These are phyloP conservation scores for Apiotrichum sp. DNA, from an alignment of 1,284 basidiomycete genomes.

Conservation along the genomic window DNA sequence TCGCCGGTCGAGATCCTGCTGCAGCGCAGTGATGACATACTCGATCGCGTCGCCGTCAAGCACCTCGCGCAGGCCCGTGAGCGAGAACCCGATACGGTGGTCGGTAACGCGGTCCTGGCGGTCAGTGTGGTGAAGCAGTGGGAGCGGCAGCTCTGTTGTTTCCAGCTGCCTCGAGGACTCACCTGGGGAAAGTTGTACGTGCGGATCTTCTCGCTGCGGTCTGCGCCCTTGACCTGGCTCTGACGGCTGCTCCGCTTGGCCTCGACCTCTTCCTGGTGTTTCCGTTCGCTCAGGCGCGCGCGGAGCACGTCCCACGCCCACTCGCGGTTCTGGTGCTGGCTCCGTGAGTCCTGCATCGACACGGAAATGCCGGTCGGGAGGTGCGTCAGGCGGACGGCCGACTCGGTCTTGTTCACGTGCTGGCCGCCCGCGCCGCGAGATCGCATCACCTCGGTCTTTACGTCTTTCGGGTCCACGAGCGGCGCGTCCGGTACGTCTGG, in stretches of 20 bases:
- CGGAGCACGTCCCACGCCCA: conserved; percentile 81
- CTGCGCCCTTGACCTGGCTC: conserved; percentile 68
- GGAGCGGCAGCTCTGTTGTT: too few relatives aligned
- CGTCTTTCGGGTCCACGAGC: conserved; percentile 75
- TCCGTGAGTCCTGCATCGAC: conserved; percentile 96
- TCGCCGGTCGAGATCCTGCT: conserved; percentile 59
- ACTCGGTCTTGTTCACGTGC: conserved; percentile 99
- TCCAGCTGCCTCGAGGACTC: conserved; percentile 11
- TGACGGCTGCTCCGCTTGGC: conserved; percentile 63
- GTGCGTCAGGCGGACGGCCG: conserved; percentile 93
- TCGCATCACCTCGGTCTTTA: conserved; percentile 89
- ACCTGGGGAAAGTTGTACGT: conserved; percentile 90
- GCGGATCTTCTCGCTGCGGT: conserved; percentile 83
- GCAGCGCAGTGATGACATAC: conserved; percentile 54
- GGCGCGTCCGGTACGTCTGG: conserved; percentile 42
- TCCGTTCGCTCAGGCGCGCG: conserved; percentile 73
- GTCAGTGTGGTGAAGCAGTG: background rate
- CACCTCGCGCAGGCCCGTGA: conserved; percentile 66
- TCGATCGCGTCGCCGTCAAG: conserved; percentile 71
- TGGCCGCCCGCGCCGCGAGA: conserved; percentile 91
- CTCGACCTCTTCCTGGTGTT: conserved; percentile 63
- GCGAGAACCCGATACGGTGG: conserved; percentile 72
- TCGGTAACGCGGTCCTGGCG: conserved; percentile 83
- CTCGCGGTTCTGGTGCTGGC: conserved; percentile 86
- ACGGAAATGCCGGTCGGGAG: conserved; percentile 89